Evolutionary conservation across 495 filamentous ascomycete species (phyloP), one percentile per base, ranked within the genome.

Genomic region (Neurospora sp.): DNA sequence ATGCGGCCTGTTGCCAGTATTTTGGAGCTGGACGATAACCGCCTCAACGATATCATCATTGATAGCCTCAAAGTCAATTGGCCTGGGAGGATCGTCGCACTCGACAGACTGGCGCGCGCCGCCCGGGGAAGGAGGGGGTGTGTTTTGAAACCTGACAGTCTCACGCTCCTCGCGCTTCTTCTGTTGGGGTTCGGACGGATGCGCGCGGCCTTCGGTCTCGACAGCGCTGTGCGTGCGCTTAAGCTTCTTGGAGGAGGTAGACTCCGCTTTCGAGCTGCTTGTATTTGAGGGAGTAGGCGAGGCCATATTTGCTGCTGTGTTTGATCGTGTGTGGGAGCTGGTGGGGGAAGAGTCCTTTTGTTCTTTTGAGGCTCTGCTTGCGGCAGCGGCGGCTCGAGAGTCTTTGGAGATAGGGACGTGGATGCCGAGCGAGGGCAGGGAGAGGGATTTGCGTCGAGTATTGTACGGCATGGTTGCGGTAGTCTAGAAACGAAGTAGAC

Each of bases 391-490:
- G 70, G 81, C 84, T 82, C 93, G 89, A 72, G 90, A 89, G 73
- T 90, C 88, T 79, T 91, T 91, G 40, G 86, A 82, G 38, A 84
- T 83, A 69, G 94, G 96, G 69, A 99, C 84, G 77, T 95, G 93
- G 75, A 98, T 97, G 80, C 96, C 96, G 76, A 98, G 88, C 73
- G 93, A 94, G 28, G 94, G 92, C 76, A 99, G 86, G 39, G 96
- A 99, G 78, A 99, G 84, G 79, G 94, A 97, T 85, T 98, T 99
- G 82, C 96, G 91, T 83, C 96, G 92, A 74, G 96, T 99, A 83
- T 99, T 97, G 88, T 98, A 98, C 75, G 94, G 93, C 94, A 97
- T 97, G 77, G 74, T 89, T 75, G 77, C 69, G 74, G 45, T 21
- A 69, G 54, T 62, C 54, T 24, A 7, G 62, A 66, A 66, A 72